Evolutionary conservation across 2,329 filamentous ascomycete species (phyloP), one percentile per base, ranked within the genome.

Genomic region (Pseudogymnoascus pannorum): DNA sequence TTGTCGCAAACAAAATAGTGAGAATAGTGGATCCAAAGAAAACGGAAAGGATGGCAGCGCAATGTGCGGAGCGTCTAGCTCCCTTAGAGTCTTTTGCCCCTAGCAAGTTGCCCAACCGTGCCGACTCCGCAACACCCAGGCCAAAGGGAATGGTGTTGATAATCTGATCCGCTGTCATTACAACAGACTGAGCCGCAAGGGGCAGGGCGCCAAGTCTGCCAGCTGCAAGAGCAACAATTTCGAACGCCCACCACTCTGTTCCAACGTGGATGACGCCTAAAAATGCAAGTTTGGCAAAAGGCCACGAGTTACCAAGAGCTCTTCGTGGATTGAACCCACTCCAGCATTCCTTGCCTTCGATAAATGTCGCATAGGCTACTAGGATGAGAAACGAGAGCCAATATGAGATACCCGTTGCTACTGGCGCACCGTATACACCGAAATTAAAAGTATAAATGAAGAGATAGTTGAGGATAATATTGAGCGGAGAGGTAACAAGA

Each of bases 171-270:
- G 88, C 85, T 0, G 91, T 95, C 91, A 95, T 95, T 71, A 96
- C 92, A 20, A 95, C 89, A 57, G 85, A 89, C 73, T 96, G 91
- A 0, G 91, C 89, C 1, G 91, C 91, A 0, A 96, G 79, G 0
- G 90, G 82, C 33, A 92, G 82, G 0, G 89, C 92, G 3, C 92
- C 92, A 0, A 96, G 81, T 35, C 87, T 82, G 1, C 91, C 91
- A 4, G 91, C 91, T 1, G 88, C 89, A 0, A 95, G 81, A 1
- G 91, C 90, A 1, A 95, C 90, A 66, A 95, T 93, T 74, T 95
- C 91, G 68, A 96, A 96, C 0, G 91, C 92, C 91, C 91, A 95
- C 91, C 91, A 96, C 74, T 96, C 92, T 0, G 91, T 94, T 3
- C 90, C 92, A 4, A 96, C 89, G 65, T 95, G 91, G 3, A 95